Conservation (phyloP, 2,329 filamentous ascomycete species). For the Talaromyces sp. region DNA sequence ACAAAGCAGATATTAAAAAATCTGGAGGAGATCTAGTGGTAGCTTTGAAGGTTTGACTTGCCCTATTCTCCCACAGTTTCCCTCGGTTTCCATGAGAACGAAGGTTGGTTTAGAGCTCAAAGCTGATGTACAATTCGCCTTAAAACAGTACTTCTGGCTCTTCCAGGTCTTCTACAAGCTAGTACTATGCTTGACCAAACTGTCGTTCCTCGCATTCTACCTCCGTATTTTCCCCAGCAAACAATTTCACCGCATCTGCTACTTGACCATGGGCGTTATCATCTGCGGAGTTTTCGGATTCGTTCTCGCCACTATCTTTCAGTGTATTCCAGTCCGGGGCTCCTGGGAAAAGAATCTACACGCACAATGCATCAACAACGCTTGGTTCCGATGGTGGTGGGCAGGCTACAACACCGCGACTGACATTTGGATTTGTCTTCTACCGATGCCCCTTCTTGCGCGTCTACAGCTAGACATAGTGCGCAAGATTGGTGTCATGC, state of each 20-base stretch:
- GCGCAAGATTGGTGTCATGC: slow-evolving; percentile 47
- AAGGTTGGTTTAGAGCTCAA: not conserved
- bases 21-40: slow-evolving; percentile 14
- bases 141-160: slow-evolving; percentile 16
- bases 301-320: slow-evolving; percentile 34
- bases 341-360: slow-evolving; percentile 46
- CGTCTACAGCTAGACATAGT: slow-evolving; percentile 40
- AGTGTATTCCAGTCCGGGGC: slow-evolving; percentile 44
- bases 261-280: slow-evolving; percentile 14
- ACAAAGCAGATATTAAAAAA: slow-evolving; percentile 12
- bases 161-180: slow-evolving; percentile 19
- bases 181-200: slow-evolving; percentile 15
- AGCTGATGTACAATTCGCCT: not conserved
- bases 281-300: slow-evolving; percentile 15
- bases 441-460: slow-evolving; percentile 46
- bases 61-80: not conserved
- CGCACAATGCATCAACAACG: slow-evolving; percentile 46
- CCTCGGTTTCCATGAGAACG: not conserved
- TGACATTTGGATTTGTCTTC: slow-evolving; percentile 44
- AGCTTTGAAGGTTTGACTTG: slow-evolving; percentile 13
- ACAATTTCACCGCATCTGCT: slow-evolving; percentile 16
- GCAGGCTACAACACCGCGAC: slow-evolving; percentile 17
- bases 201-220: slow-evolving; percentile 18
- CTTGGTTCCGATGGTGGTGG: slow-evolving; percentile 39
- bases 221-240: slow-evolving; percentile 18